Evolutionary conservation across 148 eudicot species (phyloP).

Genomic region (Rhododendron molle): DNA sequence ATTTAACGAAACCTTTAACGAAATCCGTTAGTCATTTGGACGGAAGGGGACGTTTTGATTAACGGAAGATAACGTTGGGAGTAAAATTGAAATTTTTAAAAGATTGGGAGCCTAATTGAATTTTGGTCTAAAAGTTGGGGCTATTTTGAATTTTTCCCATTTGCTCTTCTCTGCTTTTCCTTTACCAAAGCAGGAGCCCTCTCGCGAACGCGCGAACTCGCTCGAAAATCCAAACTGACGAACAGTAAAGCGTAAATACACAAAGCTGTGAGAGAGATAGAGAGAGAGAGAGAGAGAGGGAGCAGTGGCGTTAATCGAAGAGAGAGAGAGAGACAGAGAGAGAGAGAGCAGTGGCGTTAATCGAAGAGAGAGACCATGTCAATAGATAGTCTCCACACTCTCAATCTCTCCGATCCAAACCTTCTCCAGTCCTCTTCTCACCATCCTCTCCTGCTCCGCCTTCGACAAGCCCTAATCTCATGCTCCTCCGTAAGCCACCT

Average conservation of each 20-base stretch:
- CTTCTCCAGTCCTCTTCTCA: neutral
- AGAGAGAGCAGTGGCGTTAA: neutral
- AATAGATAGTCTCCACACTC: neutral
- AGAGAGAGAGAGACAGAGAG: neutral
- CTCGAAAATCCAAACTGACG: neutral
- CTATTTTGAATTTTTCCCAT: no score
- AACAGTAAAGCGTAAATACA: neutral
- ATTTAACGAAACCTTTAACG: no score
- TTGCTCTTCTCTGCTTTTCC: neutral
- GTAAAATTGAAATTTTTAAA: no score
- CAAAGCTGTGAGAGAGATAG: neutral
- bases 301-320: neutral
- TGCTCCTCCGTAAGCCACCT: constrained; percentile 33
- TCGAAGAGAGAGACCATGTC: constrained; percentile 9
- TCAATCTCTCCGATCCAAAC: neutral
- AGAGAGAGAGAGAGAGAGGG: no score
- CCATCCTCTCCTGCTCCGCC: constrained; percentile 15
- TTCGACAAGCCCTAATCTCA: constrained; percentile 31
- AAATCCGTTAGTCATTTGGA: no score
- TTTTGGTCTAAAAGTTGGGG: no score
- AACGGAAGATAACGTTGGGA: no score
- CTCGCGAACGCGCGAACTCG: neutral
- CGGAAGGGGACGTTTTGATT: no score
- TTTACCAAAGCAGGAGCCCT: neutral
- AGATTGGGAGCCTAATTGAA: no score